A percentile compares a stretch with the other conserved stretches of the same genome.
These are phyloP conservation scores for Xylaria hypoxylon DNA, from an alignment of 2,329 filamentous ascomycete genomes.

Conservation along the genomic window DNA sequence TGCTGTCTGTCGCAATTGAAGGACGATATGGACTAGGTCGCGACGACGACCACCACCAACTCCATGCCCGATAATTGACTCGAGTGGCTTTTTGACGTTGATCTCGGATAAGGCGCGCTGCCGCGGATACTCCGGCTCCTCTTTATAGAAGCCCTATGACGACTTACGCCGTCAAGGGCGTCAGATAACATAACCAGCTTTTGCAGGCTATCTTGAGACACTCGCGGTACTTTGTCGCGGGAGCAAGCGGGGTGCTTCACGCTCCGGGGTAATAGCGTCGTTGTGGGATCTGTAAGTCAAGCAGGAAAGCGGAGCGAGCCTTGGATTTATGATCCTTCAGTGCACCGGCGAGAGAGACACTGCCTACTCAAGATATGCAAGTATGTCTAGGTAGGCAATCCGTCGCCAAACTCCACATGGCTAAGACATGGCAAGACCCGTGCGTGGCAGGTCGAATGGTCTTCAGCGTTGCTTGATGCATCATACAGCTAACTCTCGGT, in stretches of 20 bases:
- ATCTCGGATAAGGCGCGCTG: not conserved
- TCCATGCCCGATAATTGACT: slow-evolving; percentile 5
- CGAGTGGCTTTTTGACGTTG: not conserved
- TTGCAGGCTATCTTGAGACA: too few species aligned
- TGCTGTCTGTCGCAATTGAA: not conserved
- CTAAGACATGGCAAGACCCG: not conserved
- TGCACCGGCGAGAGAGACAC: slow-evolving; percentile 9
- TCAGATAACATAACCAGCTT: too few species aligned
- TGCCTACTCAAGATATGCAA: not conserved
- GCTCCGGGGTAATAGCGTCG: too few species aligned
- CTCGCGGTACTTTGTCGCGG: too few species aligned
- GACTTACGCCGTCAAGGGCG: slow-evolving; percentile 10
- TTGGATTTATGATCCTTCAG: too few species aligned
- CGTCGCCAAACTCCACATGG: not conserved
- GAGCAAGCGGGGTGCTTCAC: too few species aligned
- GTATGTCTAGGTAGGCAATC: not conserved
- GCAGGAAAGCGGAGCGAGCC: slow-evolving; percentile 16
- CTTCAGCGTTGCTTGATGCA: not conserved
- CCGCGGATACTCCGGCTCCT: not conserved
- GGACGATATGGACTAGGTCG: not conserved
- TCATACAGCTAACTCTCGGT: not conserved
- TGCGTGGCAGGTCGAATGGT: not conserved
- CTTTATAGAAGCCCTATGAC: slow-evolving; percentile 24
- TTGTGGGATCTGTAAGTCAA: too few species aligned
- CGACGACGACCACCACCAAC: not conserved